A percentile compares a stretch with the other conserved stretches of the same genome.
phyloP scores from a whole-genome alignment of 257 asterid species.

The Handroanthus guayacan region DNA sequence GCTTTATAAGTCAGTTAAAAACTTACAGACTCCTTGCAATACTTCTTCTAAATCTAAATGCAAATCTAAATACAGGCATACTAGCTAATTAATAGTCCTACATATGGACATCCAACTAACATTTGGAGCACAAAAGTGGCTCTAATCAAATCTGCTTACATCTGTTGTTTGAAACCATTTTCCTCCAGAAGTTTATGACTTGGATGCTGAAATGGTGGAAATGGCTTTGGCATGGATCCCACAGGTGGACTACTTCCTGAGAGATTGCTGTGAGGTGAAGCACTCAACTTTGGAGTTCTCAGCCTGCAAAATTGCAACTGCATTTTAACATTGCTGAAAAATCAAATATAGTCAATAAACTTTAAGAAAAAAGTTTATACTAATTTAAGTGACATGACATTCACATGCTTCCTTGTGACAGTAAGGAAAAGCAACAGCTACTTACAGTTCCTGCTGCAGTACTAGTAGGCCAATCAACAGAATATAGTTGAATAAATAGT shows the following conservation, averaged over 20 bases:
- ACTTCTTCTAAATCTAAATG: not conserved
- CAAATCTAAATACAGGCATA: not conserved
- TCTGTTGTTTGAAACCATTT: conserved; percentile 90
- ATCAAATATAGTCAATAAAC: conserved; percentile 9
- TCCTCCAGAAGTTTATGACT: conserved; percentile 85
- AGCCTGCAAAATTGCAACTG: conserved; percentile 50
- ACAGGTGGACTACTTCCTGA: conserved; percentile 78
- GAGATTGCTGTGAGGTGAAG: conserved; percentile 69
- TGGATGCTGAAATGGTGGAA: conserved; percentile 91
- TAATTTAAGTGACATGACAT: not conserved
- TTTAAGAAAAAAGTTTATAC: conserved; percentile 5
- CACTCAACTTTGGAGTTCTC: conserved; percentile 73
- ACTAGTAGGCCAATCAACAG: conserved; percentile 8
- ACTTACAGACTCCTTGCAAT: conserved; percentile 13
- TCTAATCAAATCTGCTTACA: conserved; percentile 56
- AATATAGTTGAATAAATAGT: conserved; percentile 16
- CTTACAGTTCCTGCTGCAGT: not conserved
- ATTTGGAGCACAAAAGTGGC: conserved; percentile 16
- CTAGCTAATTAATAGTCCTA: conserved; percentile 20
- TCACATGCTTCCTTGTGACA: conserved; percentile 25
- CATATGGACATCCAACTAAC: conserved; percentile 24
- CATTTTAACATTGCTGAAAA: conserved; percentile 27
- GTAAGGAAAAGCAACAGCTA: conserved; percentile 18
- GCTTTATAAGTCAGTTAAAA: conserved; percentile 29
- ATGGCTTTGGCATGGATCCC: conserved; percentile 82